These are phyloP conservation scores for Botrytis medusae DNA, from an alignment of 2,329 filamentous ascomycete genomes.

Conservation along the genomic window DNA sequence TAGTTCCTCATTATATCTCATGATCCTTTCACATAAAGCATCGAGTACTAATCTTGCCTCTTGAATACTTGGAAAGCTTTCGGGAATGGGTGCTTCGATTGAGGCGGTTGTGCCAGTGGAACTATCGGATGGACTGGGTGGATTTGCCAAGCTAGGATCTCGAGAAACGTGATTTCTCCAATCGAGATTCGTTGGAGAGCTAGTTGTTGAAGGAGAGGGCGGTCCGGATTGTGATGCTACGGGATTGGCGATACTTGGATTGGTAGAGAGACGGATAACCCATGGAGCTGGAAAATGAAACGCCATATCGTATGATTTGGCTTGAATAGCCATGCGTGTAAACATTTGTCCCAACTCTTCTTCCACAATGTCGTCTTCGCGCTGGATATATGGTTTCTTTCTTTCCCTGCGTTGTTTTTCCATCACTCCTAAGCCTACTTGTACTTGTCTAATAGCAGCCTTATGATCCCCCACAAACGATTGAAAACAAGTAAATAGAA, in stretches of 20 bases:
- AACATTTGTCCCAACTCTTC: slow-evolving; percentile 64
- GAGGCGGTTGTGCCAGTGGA: slow-evolving; percentile 26
- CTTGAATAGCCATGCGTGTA: slow-evolving; percentile 62
- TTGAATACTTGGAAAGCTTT: slow-evolving; percentile 48
- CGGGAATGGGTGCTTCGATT: slow-evolving; percentile 31
- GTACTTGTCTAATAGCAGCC: slow-evolving; percentile 61
- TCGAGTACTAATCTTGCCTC: slow-evolving; percentile 60
- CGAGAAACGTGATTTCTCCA: slow-evolving; percentile 3
- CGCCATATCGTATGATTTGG: slow-evolving; percentile 67
- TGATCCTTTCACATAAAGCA: slow-evolving; percentile 54
- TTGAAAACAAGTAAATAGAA: slow-evolving; percentile 67
- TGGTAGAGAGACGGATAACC: slow-evolving; percentile 53
- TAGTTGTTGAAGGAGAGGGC: slow-evolving; percentile 9
- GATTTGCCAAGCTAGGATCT: slow-evolving; percentile 6
- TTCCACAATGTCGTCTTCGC: slow-evolving; percentile 33
- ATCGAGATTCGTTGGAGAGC: neutral
- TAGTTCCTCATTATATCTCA: slow-evolving; percentile 59
- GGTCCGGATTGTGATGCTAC: slow-evolving; percentile 27
- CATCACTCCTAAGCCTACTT: slow-evolving; percentile 55
- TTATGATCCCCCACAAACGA: slow-evolving; percentile 64
- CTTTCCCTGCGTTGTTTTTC: slow-evolving; percentile 53
- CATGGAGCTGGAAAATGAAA: slow-evolving; percentile 65
- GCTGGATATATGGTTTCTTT: slow-evolving; percentile 36
- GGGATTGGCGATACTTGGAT: slow-evolving; percentile 30
- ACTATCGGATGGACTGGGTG: slow-evolving; percentile 47